Percentiles rank a stretch among this genome's conserved stretches.
These are phyloP conservation scores for Capsella bursapastoris DNA, from an alignment of 345 rosid species.

Conservation along the genomic window DNA sequence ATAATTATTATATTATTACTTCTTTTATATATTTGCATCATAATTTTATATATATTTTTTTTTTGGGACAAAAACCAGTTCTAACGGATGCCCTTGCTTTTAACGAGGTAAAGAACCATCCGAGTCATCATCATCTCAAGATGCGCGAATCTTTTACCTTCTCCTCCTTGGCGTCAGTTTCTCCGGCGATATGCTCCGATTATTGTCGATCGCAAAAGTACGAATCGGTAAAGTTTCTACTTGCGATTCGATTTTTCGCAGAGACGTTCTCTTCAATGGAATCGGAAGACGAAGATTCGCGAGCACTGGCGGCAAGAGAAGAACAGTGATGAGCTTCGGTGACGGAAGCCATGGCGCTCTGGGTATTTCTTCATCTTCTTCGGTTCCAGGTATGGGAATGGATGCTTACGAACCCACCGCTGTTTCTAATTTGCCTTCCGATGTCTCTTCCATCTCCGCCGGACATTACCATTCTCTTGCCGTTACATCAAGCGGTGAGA, in stretches of 20 bases:
- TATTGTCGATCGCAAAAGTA: constrained; percentile 29
- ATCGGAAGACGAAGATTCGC: constrained; percentile 30
- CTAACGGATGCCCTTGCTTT: too few species aligned
- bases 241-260: background rate
- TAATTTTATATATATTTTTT: too few species aligned
- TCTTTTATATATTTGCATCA: too few species aligned
- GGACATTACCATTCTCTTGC: constrained; percentile 98
- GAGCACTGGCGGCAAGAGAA: constrained; percentile 28
- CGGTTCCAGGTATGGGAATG: constrained; percentile 55
- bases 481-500: constrained; percentile 66
- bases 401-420: constrained; percentile 76
- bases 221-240: constrained; percentile 7
- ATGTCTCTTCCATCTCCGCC: constrained; percentile 54
- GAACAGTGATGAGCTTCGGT: constrained; percentile 81
- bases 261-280: constrained; percentile 16
- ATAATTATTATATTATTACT: too few species aligned
- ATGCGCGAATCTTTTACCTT: too few species aligned
- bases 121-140: too few species aligned
- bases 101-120: too few species aligned
- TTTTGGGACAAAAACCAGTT: too few species aligned
- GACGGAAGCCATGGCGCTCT: constrained; percentile 85
- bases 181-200: constrained; percentile 29
- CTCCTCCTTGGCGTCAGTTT: background rate
- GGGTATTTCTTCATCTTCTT: constrained; percentile 60
- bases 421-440: constrained; percentile 62